Conservation (phyloP, 352 stramenopile species). For the Pythium sp. region DNA sequence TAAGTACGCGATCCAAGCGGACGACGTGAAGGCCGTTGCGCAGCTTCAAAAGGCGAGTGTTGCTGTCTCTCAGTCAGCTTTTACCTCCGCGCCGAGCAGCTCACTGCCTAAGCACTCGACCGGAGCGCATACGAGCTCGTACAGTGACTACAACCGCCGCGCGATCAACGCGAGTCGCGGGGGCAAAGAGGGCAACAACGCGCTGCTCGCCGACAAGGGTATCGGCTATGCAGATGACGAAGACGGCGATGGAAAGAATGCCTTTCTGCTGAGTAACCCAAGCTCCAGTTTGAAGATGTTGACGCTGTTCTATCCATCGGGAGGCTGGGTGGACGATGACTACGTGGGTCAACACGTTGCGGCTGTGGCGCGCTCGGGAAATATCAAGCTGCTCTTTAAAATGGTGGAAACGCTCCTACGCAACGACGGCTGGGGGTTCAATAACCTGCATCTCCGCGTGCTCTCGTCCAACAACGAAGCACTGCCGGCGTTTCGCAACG, state of each 20-base stretch:
- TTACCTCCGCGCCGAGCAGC: conserved; percentile 41
- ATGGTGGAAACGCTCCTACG: conserved; percentile 36
- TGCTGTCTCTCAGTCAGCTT: no score
- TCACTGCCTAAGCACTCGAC: conserved; percentile 68
- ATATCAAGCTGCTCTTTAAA: conserved; percentile 34
- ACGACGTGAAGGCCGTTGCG: conserved; percentile 46
- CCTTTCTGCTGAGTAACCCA: conserved; percentile 41
- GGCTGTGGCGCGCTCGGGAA: conserved; percentile 25
- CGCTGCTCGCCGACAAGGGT: conserved; percentile 43
- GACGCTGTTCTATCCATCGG: conserved; percentile 58
- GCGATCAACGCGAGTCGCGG: conserved; percentile 77
- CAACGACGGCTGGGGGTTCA: conserved; percentile 57
- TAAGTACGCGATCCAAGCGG: conserved; percentile 58
- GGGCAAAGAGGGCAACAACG: conserved; percentile 77
- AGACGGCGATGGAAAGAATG: conserved; percentile 15
- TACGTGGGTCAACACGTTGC: conserved; percentile 20
- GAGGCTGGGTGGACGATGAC: conserved; percentile 37
- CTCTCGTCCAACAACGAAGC: conserved; percentile 32
- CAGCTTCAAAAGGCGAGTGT: conserved; percentile 37
- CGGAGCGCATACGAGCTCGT: conserved; percentile 68
- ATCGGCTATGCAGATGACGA: not conserved
- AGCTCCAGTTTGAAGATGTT: conserved; percentile 57
- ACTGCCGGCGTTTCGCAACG: conserved; percentile 46
- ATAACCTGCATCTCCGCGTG: conserved; percentile 57
- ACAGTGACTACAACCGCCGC: conserved; percentile 77